A percentile compares a stretch with the other conserved stretches of the same genome.
phyloP scores from a whole-genome alignment of 2,329 filamentous ascomycete species.

The Septoria petroselini region DNA sequence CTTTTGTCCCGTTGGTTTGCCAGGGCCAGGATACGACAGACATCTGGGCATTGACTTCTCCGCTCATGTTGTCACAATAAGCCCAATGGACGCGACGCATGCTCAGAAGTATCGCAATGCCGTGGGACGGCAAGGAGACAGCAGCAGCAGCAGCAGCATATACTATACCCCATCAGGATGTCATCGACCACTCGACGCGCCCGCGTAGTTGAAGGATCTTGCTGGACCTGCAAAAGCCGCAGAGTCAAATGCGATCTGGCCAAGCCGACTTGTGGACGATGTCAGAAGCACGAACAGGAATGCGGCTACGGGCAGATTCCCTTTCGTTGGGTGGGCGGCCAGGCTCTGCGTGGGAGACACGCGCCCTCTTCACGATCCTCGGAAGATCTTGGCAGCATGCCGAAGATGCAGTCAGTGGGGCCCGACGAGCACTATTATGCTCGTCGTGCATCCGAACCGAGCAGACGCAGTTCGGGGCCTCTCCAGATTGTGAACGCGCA shows the following conservation, averaged over 20 bases:
- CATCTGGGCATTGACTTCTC: no score
- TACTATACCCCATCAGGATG: constrained; percentile 1
- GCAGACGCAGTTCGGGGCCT: neutral
- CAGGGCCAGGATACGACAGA: no score
- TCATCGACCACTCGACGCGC: constrained; percentile 33
- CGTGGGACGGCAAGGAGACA: neutral
- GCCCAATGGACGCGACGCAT: constrained; percentile 1
- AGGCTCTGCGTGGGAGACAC: constrained; percentile 19
- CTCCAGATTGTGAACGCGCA: neutral
- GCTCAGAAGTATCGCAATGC: constrained; percentile 2
- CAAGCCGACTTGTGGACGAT: constrained; percentile 17
- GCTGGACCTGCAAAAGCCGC: constrained; percentile 19
- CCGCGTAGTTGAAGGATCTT: constrained; percentile 19
- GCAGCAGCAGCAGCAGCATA: no score
- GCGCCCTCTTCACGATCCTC: constrained; percentile 3
- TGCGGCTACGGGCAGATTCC: constrained; percentile 20
- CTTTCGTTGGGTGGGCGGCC: constrained; percentile 23
- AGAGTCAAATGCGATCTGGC: constrained; percentile 21
- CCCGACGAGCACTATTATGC: neutral
- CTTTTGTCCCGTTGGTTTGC: no score
- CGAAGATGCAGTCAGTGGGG: neutral
- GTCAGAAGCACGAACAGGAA: constrained; percentile 11
- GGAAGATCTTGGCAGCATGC: neutral
- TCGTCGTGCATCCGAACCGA: neutral
- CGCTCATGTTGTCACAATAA: no score